Evolutionary conservation across 495 filamentous ascomycete genomes (phyloP), one percentile per base, ranked within the genome.

Genomic region (Penicillium macrosclerotiorum): DNA sequence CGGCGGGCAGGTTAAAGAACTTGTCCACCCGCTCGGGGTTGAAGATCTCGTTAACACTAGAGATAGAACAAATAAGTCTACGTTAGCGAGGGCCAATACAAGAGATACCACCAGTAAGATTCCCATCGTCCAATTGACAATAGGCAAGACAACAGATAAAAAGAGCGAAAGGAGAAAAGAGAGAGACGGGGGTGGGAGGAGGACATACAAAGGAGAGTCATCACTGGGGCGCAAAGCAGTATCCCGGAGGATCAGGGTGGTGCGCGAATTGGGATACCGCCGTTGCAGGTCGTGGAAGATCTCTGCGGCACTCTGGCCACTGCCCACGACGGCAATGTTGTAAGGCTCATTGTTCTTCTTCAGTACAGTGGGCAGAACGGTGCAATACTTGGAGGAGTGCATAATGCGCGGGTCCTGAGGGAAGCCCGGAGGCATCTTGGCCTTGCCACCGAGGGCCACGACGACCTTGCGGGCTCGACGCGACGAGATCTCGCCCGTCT

Each of bases 11-110:
- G 37, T 75, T 64, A 68, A 82, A 96, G 54, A 95, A 76, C 22
- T 65, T 69, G 52, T 95, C 85, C 5, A 94, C 82, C 19, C 82
- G 83, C 30, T 83, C 79, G 3, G 92, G 91, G 64, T 96, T 86
- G 74, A 98, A 98, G 52, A 96, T 85, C 54, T 92, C 90, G 64
- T 98, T 98, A 43, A 98, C 90, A 54, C 90, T 95, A 53, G 29
- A 35, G 22, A 38, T 11, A 22, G 12, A 20, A n/a, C n/a, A n/a
- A n/a, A n/a, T n/a, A n/a, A n/a, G n/a, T n/a, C n/a, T n/a, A n/a
- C n/a, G n/a, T n/a, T n/a, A n/a, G n/a, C n/a, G n/a, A n/a, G n/a
- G n/a, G n/a, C n/a, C n/a, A n/a, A n/a, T n/a, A n/a, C n/a, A n/a
- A n/a, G n/a, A n/a, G n/a, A n/a, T n/a, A n/a, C n/a, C n/a, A n/a